phyloP scores from a whole-genome alignment of 352 stramenopile genomes.

The Pythium scleroteichum region DNA sequence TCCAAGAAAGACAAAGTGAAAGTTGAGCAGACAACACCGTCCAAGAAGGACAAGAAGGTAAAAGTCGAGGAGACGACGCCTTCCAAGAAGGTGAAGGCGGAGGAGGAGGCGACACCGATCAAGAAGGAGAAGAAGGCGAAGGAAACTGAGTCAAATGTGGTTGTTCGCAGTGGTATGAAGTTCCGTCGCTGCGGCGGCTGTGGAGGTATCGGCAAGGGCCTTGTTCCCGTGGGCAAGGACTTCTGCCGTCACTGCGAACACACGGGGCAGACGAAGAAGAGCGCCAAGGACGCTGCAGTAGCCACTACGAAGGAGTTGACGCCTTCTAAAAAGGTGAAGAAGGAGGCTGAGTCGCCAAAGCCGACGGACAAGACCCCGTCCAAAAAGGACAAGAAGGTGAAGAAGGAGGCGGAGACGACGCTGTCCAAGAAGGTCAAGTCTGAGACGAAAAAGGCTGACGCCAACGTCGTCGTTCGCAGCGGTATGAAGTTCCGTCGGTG shows the following conservation, averaged over 20 bases:
- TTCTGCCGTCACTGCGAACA: conserved; percentile 77
- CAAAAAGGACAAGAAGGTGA: conserved; percentile 28
- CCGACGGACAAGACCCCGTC: conserved; percentile 8
- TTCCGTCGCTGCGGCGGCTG: conserved; percentile 72
- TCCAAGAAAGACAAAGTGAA: conserved; percentile 34
- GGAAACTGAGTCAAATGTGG: conserved; percentile 23
- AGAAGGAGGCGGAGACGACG: conserved; percentile 14
- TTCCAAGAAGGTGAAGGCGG: conserved; percentile 3
- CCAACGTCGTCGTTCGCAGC: conserved; percentile 50
- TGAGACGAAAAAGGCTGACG: conserved; percentile 14
- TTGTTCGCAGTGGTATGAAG: conserved; percentile 69
- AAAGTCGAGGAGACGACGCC: conserved; percentile 4
- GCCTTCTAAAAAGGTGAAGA: conserved; percentile 26
- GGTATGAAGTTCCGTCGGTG: conserved; percentile 81
- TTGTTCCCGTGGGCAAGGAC: conserved; percentile 63
- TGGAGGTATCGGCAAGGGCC: conserved; percentile 71
- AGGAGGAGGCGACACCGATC: conserved; percentile 4
- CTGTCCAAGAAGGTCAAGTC: conserved; percentile 23
- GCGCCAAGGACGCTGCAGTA: not conserved
- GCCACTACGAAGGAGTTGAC: conserved; percentile 6
- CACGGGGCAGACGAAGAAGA: conserved; percentile 61
- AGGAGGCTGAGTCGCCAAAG: conserved; percentile 5
- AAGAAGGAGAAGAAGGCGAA: conserved; percentile 10
- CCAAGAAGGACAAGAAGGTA: conserved; percentile 8
- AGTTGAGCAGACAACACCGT: not conserved